Base-by-base conservation (phyloP, 257 asterid genomes). In the Lithospermum erythrorhizon region DNA sequence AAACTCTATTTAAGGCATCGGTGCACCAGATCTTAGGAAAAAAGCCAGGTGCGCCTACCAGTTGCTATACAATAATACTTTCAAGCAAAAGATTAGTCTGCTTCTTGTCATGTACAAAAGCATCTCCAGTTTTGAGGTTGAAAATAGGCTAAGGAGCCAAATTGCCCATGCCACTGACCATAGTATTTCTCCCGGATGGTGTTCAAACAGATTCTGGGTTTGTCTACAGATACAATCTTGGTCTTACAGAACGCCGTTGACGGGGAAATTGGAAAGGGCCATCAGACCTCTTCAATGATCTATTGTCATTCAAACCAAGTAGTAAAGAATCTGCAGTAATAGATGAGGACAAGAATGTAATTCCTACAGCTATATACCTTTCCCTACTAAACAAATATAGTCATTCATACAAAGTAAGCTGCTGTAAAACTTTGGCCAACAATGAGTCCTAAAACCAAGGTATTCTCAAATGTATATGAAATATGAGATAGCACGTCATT, bases 191-290 rank as follows among this genome's bases (percentile, higher is more conserved):
- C 49, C 18, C 49, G 2, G 49, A 41, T 41, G 49, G 49, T 41
- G 49, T 3, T 41, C 74, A 86, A 83, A 84, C 97, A 2, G 99
- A 83, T 65, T 85, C 96, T 66, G 97, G 81, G 73, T 80, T 91
- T 72, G 84, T 78, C 62, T 90, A 81, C 32, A 84, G 75, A 65
- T 77, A 72, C 57, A 89, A 69, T 77, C 90, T 82, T 57, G 87
- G 94, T 78, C 95, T 93, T 74, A 93, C 96, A 59, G 97, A 89
- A 61, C 99, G 99, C 61, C 82, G 81, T 68, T 89, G 96, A 61
- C 95, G 94, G 54, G 96, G 97, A 74, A 84, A 74, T 49, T 78
- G 67, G 75, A 89, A 82, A 54, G 97, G 95, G 73, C 94, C 81
- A 65, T 83, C 95, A 32, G 89, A 80, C 74, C 90, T 79, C 78